phyloP scores from a whole-genome alignment of 1,284 basidiomycete species.

The Ustilago loliicola region DNA sequence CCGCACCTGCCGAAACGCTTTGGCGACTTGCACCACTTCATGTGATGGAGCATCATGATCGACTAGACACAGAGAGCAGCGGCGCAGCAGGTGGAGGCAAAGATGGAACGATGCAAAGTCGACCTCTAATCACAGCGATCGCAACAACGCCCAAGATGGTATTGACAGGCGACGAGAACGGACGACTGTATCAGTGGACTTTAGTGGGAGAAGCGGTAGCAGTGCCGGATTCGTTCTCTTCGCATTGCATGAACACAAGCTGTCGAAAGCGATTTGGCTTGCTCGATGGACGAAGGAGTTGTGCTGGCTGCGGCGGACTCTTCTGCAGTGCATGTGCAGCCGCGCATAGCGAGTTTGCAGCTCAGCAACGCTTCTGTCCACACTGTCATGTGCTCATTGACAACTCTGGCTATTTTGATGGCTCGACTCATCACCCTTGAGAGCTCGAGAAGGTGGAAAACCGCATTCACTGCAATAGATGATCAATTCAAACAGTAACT shows the following conservation, averaged over 20 bases:
- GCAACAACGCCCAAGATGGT: conserved; percentile 37
- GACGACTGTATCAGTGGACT: conserved; percentile 63
- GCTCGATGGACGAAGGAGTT: conserved; percentile 54
- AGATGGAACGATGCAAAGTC: conserved; percentile 2
- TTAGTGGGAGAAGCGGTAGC: conserved; percentile 61
- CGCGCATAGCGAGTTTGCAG: conserved; percentile 25
- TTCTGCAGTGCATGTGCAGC: conserved; percentile 58
- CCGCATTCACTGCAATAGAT: not conserved
- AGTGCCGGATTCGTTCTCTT: conserved; percentile 49
- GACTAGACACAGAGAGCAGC: conserved; percentile 15
- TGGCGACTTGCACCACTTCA: conserved; percentile 57
- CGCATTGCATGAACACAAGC: conserved; percentile 46
- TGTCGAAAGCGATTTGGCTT: conserved; percentile 59
- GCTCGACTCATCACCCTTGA: not conserved
- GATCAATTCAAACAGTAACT: not conserved
- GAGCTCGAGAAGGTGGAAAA: not conserved
- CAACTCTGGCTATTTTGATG: conserved; percentile 37
- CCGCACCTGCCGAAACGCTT: not conserved
- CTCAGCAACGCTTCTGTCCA: conserved; percentile 40
- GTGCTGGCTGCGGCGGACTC: conserved; percentile 58
- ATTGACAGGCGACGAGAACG: conserved; percentile 61
- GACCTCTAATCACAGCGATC: conserved; percentile 46
- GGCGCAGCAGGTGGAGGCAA: not conserved
- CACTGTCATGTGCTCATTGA: conserved; percentile 34
- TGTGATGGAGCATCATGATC: conserved; percentile 57